phyloP scores from a whole-genome alignment of 371 early-diverging fungal genomes.

The Syncephalastrum contaminatum region DNA sequence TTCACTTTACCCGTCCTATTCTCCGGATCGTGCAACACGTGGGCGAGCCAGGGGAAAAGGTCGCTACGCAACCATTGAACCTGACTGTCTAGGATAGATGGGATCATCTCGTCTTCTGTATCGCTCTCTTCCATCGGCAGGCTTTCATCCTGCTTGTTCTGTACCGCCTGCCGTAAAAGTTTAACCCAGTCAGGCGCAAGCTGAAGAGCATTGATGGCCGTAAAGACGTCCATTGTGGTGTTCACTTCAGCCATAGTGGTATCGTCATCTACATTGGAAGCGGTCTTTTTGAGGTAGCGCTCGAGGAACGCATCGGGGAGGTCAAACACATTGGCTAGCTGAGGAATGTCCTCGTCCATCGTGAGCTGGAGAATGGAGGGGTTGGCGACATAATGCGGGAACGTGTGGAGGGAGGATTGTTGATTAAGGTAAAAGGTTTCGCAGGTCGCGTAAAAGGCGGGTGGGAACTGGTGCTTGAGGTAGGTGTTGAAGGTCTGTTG shows the following conservation, averaged over 20 bases:
- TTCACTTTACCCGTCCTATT: slow-evolving; percentile 2
- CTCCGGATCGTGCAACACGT: slow-evolving; percentile 6
- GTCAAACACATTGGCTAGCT: too few relatives aligned
- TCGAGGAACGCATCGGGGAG: too few relatives aligned
- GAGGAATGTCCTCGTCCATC: too few relatives aligned
- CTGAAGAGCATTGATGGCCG: slow-evolving; percentile 1
- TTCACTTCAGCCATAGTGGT: too few relatives aligned
- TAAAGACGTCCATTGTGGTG: too few relatives aligned
- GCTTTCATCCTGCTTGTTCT: background rate
- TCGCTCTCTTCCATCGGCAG: background rate
- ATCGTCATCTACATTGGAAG: too few relatives aligned
- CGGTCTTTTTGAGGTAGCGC: too few relatives aligned
- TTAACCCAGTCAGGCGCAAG: slow-evolving; percentile 6
- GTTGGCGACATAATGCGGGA: too few relatives aligned
- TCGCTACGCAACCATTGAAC: slow-evolving; percentile 11
- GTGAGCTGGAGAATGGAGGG: too few relatives aligned
- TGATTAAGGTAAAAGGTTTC: background rate
- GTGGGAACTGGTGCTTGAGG: background rate
- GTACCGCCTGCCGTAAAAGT: background rate
- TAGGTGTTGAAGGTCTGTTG: background rate
- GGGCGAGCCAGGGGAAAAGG: slow-evolving; percentile 20
- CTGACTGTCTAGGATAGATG: background rate
- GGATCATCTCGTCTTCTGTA: background rate
- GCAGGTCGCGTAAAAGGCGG: background rate
- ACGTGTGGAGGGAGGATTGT: background rate